Percentiles rank a stretch among this genome's conserved stretches.
Conservation (phyloP, 805 yeast species). For the Nakazawaea wickerhamii region DNA sequence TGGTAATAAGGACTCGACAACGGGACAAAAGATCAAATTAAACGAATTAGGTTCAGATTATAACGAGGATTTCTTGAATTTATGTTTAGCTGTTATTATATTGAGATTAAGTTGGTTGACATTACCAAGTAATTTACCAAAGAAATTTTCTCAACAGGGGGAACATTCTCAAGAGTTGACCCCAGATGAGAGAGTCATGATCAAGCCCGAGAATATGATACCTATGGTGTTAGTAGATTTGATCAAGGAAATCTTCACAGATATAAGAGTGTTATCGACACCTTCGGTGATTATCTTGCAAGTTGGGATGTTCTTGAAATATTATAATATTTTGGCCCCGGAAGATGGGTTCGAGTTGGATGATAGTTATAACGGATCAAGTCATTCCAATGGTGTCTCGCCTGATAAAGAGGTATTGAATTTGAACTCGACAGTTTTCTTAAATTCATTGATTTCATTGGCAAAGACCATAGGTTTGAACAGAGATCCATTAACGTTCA, state of each 20-base stretch:
- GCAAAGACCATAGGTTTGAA: slow-evolving; percentile 43
- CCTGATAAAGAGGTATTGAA: slow-evolving; percentile 29
- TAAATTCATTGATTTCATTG: slow-evolving; percentile 33
- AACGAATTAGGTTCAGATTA: slow-evolving; percentile 26
- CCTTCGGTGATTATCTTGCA: slow-evolving; percentile 50
- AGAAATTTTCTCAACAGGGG: slow-evolving; percentile 15
- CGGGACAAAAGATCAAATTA: slow-evolving; percentile 24
- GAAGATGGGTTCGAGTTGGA: slow-evolving; percentile 45
- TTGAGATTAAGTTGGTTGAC: slow-evolving; percentile 53
- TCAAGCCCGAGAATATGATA: slow-evolving; percentile 35
- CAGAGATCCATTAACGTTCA: slow-evolving; percentile 41
- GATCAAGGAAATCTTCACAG: slow-evolving; percentile 39
- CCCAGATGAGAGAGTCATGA: slow-evolving; percentile 26
- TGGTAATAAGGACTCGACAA: slow-evolving; percentile 32
- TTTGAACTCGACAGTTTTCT: slow-evolving; percentile 30
- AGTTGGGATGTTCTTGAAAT: slow-evolving; percentile 50
- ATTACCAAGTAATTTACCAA: slow-evolving; percentile 37
- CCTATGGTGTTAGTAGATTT: slow-evolving; percentile 36
- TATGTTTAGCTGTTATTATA: slow-evolving; percentile 48
- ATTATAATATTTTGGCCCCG: slow-evolving; percentile 51
- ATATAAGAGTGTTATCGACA: slow-evolving; percentile 35
- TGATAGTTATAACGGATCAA: slow-evolving; percentile 28
- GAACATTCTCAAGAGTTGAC: slow-evolving; percentile 23
- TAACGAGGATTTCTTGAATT: slow-evolving; percentile 39
- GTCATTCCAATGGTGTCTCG: slow-evolving; percentile 26